A percentile compares a stretch with the other conserved stretches of the same genome.
phyloP scores from a whole-genome alignment of 768 basidiomycete genomes.

The Boletus sp. region DNA sequence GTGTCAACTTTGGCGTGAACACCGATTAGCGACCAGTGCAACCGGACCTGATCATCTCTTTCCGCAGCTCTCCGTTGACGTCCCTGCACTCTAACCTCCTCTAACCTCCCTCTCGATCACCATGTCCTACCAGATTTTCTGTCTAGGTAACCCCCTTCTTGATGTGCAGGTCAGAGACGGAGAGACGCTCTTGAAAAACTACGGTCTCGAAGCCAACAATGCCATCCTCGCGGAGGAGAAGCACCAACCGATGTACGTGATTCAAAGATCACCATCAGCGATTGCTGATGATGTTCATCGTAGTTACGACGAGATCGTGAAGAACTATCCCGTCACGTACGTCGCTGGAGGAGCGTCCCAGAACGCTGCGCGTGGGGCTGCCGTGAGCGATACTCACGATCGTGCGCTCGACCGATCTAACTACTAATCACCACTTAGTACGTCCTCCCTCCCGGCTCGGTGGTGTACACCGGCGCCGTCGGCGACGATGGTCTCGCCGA shows the following conservation, averaged over 20 bases:
- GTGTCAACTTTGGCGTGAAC: background rate
- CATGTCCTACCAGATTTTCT: conserved; percentile 71
- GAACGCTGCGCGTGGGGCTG: conserved; percentile 94
- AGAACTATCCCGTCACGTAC: conserved; percentile 74
- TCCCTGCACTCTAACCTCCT: conserved; percentile 3
- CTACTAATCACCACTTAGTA: conserved; percentile 51
- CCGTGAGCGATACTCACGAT: conserved; percentile 52
- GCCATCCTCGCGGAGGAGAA: conserved; percentile 92
- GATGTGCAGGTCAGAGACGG: conserved; percentile 93
- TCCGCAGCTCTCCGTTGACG: conserved; percentile 14
- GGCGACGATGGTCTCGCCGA: conserved; percentile 91
- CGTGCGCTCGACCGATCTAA: background rate
- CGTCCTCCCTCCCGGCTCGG: conserved; percentile 80
- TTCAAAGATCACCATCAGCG: background rate
- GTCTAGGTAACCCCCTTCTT: conserved; percentile 93
- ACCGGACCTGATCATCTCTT: background rate
- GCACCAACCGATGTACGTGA: conserved; percentile 73
- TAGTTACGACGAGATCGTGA: conserved; percentile 88
- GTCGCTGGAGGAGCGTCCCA: conserved; percentile 98
- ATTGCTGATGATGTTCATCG: background rate
- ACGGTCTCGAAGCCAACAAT: conserved; percentile 89
- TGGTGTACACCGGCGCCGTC: conserved; percentile 93
- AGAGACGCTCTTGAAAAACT: conserved; percentile 84
- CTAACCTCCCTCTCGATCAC: conserved; percentile 24
- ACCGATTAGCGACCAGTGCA: conserved; percentile 1